Evolutionary conservation across 129 eudicot species (phyloP), one percentile per base, ranked within the genome.

Genomic region (Apium graveolens): DNA sequence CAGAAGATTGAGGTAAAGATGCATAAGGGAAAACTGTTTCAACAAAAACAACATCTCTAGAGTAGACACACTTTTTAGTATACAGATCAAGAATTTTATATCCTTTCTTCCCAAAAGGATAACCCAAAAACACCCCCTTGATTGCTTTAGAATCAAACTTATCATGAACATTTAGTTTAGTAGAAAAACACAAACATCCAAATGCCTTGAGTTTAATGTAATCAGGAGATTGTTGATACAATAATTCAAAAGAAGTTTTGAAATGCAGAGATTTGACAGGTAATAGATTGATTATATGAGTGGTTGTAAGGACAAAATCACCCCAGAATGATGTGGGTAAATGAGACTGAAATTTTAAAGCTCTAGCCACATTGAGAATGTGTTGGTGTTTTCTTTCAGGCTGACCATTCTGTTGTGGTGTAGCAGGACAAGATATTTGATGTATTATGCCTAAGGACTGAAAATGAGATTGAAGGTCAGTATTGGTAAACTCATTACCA

Each of bases 1-100:
- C n/a, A n/a, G n/a, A n/a, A 1, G 13, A 0, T 13, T 7, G 1
- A 1, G n/a, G 0, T 3, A 1, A 0, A 5, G 9, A 5, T 1
- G 5, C 2, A 5, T 53, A 62, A 0, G 35, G 35, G 11, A 62
- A 62, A 0, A 26, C 18, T 24, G 8, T 1, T 11, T 62, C 17
- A 27, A 62, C 35, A 62, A 62, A 62, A 2, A 0, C 0, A 0
- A 63, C 37, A 63, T 63, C 37, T 27, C 70, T 27, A 5, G 37
- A 63, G 0, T n/a, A 63, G 0, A n/a, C 1, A 11, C 20, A 63
- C 1, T 63, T 29, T 1, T 11, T 63, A 2, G 35, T 2, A 0
- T 11, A 2, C 0, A 11, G 5, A 2, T 63, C 13, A 1, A 10
- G 11, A 0, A 63, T 1, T 27, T 63, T 72, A 6, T 72, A 73